Base-by-base conservation (phyloP, 352 stramenopile genomes). In the Elongisporangium anandrum region DNA sequence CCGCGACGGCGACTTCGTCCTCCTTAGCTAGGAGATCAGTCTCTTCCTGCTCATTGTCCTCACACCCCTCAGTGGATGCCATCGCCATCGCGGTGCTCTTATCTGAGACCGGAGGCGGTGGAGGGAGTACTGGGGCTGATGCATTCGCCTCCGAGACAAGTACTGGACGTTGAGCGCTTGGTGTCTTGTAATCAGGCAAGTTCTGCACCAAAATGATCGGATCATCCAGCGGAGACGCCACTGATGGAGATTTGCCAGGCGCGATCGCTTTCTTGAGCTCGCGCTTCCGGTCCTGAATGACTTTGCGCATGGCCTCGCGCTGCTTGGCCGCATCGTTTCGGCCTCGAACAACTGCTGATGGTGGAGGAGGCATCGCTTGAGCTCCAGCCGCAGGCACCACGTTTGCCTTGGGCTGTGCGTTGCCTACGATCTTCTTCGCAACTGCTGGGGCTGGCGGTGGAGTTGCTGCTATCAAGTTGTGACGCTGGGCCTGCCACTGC, bases 171-270 rank as follows among this genome's bases (percentile, higher is more conserved):
- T 57, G 48, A 7, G 21, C 38, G 19, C 19, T 24, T 20, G n/a
- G n/a, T n/a, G 41, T 21, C 22, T 67, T 66, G 29, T 73, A 72
- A 24, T 78, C 66, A 8, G 80, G 78, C 12, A 90, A 66, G 51
- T 86, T 81, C 48, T 90, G 83, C 17, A 92, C 83, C 9, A 92
- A 57, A 52, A 92, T 87, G 39, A 92, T 65, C 0, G 83, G 77
- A 38, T 90, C 80, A 26, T 92, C 76, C 3, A 89, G 66, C 9
- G 74, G 76, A 47, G 61, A 79, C 1, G 53, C 52, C 13, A 57
- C 56, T 2, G 34, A 24, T 6, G 49, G 3, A 21, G 45, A 39
- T 29, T 52, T 61, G 19, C 9, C 48, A 22, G 58, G 54, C 52
- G 15, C 24, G 21, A 26, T 60, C 9, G 52, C 47, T 21, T 26